These are phyloP conservation scores for Ceratobasidium sp. DNA, from an alignment of 1,284 basidiomycete species.

Conservation along the genomic window DNA sequence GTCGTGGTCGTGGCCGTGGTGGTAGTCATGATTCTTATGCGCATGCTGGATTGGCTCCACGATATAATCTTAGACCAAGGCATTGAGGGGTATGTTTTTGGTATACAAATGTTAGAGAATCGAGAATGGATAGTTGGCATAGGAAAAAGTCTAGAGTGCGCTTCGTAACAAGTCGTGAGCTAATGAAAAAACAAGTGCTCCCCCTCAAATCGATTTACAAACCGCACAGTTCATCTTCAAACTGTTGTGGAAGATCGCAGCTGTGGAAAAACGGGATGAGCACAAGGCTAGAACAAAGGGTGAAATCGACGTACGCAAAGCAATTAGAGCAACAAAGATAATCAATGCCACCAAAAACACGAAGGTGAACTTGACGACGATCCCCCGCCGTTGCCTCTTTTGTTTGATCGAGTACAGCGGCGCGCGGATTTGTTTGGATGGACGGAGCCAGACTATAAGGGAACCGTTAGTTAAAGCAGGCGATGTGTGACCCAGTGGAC, in stretches of 20 bases:
- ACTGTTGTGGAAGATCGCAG: slow-evolving; percentile 69
- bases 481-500: no score
- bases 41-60: no score
- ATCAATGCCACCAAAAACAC: slow-evolving; percentile 83
- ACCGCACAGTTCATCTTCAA: slow-evolving; percentile 73
- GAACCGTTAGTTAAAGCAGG: no score
- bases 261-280: slow-evolving; percentile 57
- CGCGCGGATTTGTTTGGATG: slow-evolving; percentile 91
- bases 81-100: no score
- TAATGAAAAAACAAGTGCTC: slow-evolving; percentile 15
- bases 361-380: slow-evolving; percentile 77
- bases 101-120: no score
- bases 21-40: no score
- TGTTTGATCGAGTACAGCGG: slow-evolving; percentile 93
- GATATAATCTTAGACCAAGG: no score
- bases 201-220: slow-evolving; percentile 73
- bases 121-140: slow-evolving; percentile 39
- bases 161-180: slow-evolving; percentile 27
- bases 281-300: slow-evolving; percentile 3
- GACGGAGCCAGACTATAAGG: no score
- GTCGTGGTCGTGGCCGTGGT: no score
- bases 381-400: slow-evolving; percentile 86
- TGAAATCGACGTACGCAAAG: slow-evolving; percentile 70
- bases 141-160: slow-evolving; percentile 39
- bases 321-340: slow-evolving; percentile 81